A percentile compares a stretch with the other conserved stretches of the same genome.
Conservation (phyloP, 805 yeast genomes). For the Ogataea henricii region DNA sequence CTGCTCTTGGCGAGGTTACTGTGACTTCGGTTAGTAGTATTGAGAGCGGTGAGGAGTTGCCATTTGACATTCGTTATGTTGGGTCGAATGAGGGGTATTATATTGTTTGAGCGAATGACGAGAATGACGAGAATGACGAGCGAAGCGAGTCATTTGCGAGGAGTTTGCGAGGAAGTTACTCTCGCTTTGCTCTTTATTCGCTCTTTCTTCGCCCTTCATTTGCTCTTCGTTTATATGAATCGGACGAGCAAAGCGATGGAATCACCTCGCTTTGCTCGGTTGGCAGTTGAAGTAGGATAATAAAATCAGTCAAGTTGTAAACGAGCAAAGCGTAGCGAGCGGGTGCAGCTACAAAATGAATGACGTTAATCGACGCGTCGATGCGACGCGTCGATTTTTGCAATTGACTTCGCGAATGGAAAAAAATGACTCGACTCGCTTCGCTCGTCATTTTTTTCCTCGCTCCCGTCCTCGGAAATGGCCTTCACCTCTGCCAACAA, state of each 20-base stretch:
- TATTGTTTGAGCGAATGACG: conserved; percentile 36
- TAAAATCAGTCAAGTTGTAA: background rate
- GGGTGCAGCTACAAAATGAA: no score
- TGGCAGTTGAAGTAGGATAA: background rate
- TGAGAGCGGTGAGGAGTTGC: conserved; percentile 48
- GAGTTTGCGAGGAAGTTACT: background rate
- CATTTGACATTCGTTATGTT: conserved; percentile 66
- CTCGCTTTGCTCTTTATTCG: no score
- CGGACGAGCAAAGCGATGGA: no score
- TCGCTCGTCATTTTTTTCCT: background rate
- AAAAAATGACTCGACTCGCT: no score
- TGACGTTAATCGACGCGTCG: no score
- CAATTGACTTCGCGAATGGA: no score
- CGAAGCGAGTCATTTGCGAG: background rate
- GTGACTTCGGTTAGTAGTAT: conserved; percentile 65
- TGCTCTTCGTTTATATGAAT: no score
- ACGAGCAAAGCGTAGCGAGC: no score
- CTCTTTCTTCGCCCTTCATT: no score
- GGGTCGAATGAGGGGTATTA: conserved; percentile 60
- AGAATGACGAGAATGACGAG: background rate
- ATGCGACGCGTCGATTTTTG: no score
- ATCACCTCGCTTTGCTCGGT: no score
- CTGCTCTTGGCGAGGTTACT: conserved; percentile 58
- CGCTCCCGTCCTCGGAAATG: conserved; percentile 11
- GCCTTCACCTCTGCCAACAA: background rate